Percentiles rank a stretch among this genome's conserved stretches.
Evolutionary conservation across 148 eudicot genomes (phyloP).

Genomic region (Fagopyrum esculentum): DNA sequence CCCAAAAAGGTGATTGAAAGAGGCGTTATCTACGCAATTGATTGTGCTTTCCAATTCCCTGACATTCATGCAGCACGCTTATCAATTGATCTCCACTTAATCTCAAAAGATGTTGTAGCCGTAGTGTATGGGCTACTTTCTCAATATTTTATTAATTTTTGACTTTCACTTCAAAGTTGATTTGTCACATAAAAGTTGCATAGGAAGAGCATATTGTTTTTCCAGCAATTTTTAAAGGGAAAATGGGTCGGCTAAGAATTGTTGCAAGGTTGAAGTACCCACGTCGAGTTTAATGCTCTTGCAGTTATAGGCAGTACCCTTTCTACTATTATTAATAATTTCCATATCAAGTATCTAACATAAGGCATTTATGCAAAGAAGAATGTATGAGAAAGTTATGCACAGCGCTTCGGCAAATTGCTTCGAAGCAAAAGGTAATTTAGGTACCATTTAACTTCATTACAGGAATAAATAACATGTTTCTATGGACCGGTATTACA

Average conservation of each 20-base stretch:
- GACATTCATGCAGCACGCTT: conserved; percentile 2
- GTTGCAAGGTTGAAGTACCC: neutral
- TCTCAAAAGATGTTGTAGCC: too few relatives aligned
- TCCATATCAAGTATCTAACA: too few relatives aligned
- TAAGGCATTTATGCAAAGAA: too few relatives aligned
- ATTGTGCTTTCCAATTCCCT: conserved; percentile 22
- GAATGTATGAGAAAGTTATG: too few relatives aligned
- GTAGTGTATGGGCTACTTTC: too few relatives aligned
- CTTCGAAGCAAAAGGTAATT: too few relatives aligned
- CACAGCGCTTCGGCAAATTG: too few relatives aligned
- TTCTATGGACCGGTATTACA: too few relatives aligned
- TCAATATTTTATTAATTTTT: neutral
- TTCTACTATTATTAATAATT: neutral
- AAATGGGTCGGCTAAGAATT: neutral
- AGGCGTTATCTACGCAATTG: conserved; percentile 19
- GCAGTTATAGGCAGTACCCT: neutral
- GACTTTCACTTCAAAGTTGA: neutral
- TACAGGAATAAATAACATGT: too few relatives aligned
- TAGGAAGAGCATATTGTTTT: neutral
- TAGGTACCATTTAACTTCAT: too few relatives aligned
- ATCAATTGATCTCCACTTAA: too few relatives aligned
- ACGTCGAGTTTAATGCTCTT: conserved; percentile 15
- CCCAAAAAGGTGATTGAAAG: conserved; percentile 14
- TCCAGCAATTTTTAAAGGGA: neutral
- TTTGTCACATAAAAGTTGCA: neutral